Conservation (phyloP, 2,329 filamentous ascomycete genomes). For the Chaetomiaceae sp. region DNA sequence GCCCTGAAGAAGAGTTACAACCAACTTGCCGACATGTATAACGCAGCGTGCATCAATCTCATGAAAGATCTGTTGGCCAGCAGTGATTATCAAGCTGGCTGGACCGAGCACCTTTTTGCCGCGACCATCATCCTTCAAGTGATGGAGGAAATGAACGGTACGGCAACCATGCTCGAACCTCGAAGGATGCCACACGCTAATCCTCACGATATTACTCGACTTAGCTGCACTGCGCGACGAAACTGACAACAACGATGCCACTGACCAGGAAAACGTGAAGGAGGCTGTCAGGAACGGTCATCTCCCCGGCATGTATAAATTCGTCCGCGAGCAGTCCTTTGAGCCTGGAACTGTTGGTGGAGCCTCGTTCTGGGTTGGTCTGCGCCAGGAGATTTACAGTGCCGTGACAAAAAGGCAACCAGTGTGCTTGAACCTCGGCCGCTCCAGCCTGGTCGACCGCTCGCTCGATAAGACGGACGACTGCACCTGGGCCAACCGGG, state of each 20-base stretch:
- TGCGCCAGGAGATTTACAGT: conserved; percentile 56
- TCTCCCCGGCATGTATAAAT: conserved; percentile 41
- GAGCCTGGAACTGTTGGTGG: conserved; percentile 41
- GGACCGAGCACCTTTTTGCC: conserved; percentile 49
- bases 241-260: background rate
- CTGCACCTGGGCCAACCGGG: conserved; percentile 55
- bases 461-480: conserved; percentile 43
- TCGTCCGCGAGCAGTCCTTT: conserved; percentile 38
- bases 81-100: conserved; percentile 37
- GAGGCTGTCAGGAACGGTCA: conserved; percentile 41
- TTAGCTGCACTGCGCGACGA: conserved; percentile 5
- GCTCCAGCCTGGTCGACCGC: conserved; percentile 46
- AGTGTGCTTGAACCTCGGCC: conserved; percentile 45
- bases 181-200: no score
- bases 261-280: background rate
- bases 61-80: conserved; percentile 41
- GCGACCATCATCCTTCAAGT: conserved; percentile 53
- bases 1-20: conserved; percentile 37
- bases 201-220: no score
- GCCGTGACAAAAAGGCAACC: conserved; percentile 45
- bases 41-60: conserved; percentile 45
- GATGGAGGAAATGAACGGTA: conserved; percentile 49
- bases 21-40: conserved; percentile 46
- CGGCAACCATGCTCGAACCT: background rate
- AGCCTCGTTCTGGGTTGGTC: conserved; percentile 53